Evolutionary conservation across 345 rosid species (phyloP).

Genomic region (Hirschfeldia incana): DNA sequence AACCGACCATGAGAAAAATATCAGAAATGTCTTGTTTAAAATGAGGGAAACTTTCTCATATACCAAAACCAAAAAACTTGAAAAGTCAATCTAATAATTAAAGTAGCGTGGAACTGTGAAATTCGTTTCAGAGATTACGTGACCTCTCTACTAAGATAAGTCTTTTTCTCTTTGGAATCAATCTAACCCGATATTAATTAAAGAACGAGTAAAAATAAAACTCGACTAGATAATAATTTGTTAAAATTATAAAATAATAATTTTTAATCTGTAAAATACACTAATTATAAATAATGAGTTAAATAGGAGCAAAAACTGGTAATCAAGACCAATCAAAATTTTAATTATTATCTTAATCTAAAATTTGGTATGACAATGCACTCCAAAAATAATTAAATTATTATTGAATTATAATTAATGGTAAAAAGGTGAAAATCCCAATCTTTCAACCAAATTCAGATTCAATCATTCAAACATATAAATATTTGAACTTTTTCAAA

Average conservation of each 20-base stretch:
- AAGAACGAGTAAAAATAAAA: neutral
- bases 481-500: neutral
- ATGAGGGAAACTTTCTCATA: neutral
- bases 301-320: neutral
- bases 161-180: neutral
- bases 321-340: too few relatives aligned
- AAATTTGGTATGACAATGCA: neutral
- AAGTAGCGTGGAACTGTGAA: constrained; percentile 23
- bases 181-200: neutral
- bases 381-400: neutral
- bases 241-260: neutral
- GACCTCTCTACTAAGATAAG: constrained; percentile 12
- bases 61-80: neutral
- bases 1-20: constrained; percentile 11
- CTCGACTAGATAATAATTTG: neutral
- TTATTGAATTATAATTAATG: too few relatives aligned
- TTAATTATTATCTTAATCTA: neutral
- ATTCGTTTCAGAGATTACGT: constrained; percentile 21
- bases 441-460: neutral
- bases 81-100: constrained; percentile 24
- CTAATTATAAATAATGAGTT: neutral
- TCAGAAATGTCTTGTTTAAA: neutral
- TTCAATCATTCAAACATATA: neutral
- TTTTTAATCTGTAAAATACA: neutral
- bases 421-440: neutral